Evolutionary conservation across 306 rosid genomes (phyloP).

Genomic region (Potentilla sterilis): DNA sequence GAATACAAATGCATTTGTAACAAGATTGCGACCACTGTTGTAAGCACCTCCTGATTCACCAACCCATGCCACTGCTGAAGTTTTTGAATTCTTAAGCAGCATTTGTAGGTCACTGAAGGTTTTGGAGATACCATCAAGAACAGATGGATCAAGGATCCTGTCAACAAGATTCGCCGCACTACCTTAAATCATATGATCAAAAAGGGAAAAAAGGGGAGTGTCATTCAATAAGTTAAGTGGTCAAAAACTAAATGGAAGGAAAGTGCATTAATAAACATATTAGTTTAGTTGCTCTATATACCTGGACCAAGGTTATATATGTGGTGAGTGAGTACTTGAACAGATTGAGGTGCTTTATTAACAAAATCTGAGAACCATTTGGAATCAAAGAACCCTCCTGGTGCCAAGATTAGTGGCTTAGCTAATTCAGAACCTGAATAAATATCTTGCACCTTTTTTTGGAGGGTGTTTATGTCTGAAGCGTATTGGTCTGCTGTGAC

Average conservation of each 20-base stretch:
- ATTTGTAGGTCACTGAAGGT: constrained; percentile 49
- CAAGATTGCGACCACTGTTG: constrained; percentile 67
- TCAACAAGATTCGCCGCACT: constrained; percentile 43
- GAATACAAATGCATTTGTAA: constrained; percentile 64
- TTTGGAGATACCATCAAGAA: constrained; percentile 42
- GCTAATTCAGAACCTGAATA: constrained; percentile 31
- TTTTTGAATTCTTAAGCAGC: constrained; percentile 36
- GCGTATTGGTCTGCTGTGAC: constrained; percentile 58
- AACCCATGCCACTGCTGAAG: constrained; percentile 61
- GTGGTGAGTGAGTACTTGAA: constrained; percentile 61
- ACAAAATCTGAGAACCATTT: constrained; percentile 54
- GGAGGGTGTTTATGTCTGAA: constrained; percentile 38
- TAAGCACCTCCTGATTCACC: constrained; percentile 84
- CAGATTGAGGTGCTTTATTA: constrained; percentile 30
- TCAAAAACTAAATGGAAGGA: background rate
- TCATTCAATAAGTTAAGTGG: background rate
- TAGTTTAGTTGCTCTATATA: constrained; percentile 6
- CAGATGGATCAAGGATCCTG: constrained; percentile 50
- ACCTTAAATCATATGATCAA: constrained; percentile 35
- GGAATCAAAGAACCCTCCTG: constrained; percentile 69
- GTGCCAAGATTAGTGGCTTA: constrained; percentile 66
- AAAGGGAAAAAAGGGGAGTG: background rate
- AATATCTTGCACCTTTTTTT: constrained; percentile 32
- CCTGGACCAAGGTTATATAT: constrained; percentile 82
- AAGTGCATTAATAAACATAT: background rate